These are phyloP conservation scores for Geotrichum ghanense DNA, from an alignment of 805 yeast species.

Conservation along the genomic window DNA sequence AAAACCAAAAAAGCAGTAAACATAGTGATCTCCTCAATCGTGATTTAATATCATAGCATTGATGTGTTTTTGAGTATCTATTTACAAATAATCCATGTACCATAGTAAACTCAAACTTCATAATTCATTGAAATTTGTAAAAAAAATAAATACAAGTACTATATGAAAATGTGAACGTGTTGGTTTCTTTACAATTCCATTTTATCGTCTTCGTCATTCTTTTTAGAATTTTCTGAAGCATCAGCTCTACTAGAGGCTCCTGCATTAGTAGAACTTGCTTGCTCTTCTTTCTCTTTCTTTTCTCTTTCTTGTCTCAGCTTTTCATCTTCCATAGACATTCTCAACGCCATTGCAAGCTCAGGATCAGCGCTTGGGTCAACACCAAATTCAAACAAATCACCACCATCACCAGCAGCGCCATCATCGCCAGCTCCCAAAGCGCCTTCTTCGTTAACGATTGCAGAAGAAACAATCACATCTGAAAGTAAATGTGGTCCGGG, in stretches of 20 bases:
- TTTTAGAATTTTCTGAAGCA: not conserved
- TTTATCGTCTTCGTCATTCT: not conserved
- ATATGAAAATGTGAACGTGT: too few relatives aligned
- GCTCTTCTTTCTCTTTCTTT: constrained; percentile 11
- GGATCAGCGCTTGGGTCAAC: constrained; percentile 91
- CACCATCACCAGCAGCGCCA: constrained; percentile 23
- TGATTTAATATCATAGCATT: too few relatives aligned
- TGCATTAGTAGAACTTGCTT: constrained; percentile 3
- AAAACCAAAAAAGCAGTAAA: too few relatives aligned
- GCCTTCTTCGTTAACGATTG: constrained; percentile 58
- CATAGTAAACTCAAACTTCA: too few relatives aligned
- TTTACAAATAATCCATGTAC: too few relatives aligned
- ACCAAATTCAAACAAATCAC: constrained; percentile 42
- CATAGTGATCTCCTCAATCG: too few relatives aligned
- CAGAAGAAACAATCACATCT: constrained; percentile 68
- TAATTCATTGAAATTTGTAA: too few relatives aligned
- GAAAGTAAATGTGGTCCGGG: constrained; percentile 80
- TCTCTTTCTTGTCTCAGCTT: constrained; percentile 76
- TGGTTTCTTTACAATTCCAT: constrained; percentile 2
- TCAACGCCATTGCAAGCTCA: constrained; percentile 88
- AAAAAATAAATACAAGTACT: too few relatives aligned
- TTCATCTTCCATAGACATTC: constrained; percentile 92
- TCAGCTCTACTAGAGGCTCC: not conserved
- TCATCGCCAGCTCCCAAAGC: constrained; percentile 22
- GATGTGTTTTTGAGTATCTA: too few relatives aligned